Evolutionary conservation across 2,329 filamentous ascomycete genomes (phyloP).

Genomic region (Neonectria punicea): DNA sequence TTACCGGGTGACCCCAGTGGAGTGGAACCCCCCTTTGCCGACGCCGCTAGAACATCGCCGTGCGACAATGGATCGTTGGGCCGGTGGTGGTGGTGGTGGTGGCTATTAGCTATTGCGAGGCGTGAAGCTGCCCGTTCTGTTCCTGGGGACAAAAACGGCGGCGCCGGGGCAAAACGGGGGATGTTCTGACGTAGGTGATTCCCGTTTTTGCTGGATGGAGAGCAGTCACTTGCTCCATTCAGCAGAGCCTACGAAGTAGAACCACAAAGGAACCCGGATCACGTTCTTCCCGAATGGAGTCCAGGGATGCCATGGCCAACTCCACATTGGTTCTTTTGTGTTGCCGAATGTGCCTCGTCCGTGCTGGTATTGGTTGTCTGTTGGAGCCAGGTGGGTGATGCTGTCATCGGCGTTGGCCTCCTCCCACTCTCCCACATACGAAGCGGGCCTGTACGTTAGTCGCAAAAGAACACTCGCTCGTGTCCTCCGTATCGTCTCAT

Average conservation of each 20-base stretch:
- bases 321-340: background rate
- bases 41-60: background rate
- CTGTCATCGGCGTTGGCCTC: background rate
- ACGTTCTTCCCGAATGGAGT: background rate
- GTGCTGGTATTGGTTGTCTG: background rate
- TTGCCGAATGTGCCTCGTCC: background rate
- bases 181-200: background rate
- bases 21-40: background rate
- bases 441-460: background rate
- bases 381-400: background rate
- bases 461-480: background rate
- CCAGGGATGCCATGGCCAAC: background rate
- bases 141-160: background rate
- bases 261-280: background rate
- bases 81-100: background rate
- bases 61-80: background rate
- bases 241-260: background rate
- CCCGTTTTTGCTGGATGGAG: background rate
- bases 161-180: too few relatives aligned
- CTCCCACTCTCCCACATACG: background rate
- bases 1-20: background rate
- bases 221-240: background rate
- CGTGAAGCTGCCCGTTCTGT: background rate
- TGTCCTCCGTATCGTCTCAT: background rate
- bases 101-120: background rate